Percentiles rank a stretch among this genome's conserved stretches.
Evolutionary conservation across 139 green algal species (phyloP).

Genomic region (Gonium pectorale): DNA sequence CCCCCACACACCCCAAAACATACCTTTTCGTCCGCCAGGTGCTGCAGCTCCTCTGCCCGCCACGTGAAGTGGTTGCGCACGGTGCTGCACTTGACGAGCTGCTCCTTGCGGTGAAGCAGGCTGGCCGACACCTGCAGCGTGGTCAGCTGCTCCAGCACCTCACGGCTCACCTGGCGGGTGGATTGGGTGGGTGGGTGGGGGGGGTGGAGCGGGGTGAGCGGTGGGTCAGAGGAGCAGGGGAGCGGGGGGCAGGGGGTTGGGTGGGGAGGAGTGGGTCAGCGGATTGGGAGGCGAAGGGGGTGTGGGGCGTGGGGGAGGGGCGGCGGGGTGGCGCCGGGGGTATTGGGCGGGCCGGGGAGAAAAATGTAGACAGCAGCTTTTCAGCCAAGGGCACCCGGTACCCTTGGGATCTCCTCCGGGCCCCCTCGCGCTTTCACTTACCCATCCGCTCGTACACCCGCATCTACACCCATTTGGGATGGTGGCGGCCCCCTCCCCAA

Average conservation of each 20-base stretch:
- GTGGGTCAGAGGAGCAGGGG: too few relatives aligned
- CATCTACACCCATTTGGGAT: background rate
- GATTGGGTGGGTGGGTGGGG: background rate
- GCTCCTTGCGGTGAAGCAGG: constrained; percentile 80
- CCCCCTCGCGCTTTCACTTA: too few relatives aligned
- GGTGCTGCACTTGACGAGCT: constrained; percentile 52
- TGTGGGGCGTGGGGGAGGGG: background rate
- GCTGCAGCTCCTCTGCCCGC: constrained; percentile 31
- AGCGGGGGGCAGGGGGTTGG: background rate
- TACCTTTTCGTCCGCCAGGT: constrained; percentile 40
- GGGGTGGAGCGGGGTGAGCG: too few relatives aligned
- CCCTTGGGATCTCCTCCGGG: too few relatives aligned
- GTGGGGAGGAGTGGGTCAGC: background rate
- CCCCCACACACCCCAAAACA: background rate
- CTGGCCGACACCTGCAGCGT: constrained; percentile 72
- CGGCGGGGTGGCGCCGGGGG: background rate
- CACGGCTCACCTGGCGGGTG: background rate
- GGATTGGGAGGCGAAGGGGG: background rate
- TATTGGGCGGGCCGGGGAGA: background rate
- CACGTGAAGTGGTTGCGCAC: constrained; percentile 47
- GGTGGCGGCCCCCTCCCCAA: background rate
- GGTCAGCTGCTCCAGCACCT: constrained; percentile 8
- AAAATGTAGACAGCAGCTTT: too few relatives aligned
- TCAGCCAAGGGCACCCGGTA: too few relatives aligned
- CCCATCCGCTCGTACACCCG: too few relatives aligned